A percentile compares a stretch with the other conserved stretches of the same genome.
phyloP scores from a whole-genome alignment of 1,284 basidiomycete genomes.

The Phylloporus gajari region DNA sequence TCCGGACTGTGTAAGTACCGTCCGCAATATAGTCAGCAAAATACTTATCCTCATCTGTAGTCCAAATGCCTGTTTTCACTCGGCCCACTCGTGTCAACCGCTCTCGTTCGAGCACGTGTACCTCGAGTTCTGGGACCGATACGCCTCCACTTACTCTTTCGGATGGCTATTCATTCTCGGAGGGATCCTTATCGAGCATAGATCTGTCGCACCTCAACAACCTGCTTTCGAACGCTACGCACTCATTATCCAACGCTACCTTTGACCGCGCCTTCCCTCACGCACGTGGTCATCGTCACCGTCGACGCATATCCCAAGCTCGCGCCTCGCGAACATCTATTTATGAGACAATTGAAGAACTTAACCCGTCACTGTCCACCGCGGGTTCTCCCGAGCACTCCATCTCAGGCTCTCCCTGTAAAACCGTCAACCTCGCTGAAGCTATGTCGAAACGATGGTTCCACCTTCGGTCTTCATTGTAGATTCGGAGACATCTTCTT shows the following conservation, averaged over 20 bases:
- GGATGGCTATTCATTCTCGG: constrained; percentile 62
- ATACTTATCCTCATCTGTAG: constrained; percentile 42
- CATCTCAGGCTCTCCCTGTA: neutral
- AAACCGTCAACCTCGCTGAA: constrained; percentile 35
- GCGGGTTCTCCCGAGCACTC: constrained; percentile 19
- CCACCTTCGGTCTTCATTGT: too few species aligned
- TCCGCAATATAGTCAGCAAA: neutral
- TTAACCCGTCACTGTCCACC: constrained; percentile 54
- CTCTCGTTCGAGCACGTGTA: constrained; percentile 74
- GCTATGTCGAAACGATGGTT: constrained; percentile 43
- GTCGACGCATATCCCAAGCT: constrained; percentile 71
- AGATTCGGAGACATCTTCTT: constrained; percentile 56
- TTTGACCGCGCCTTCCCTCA: constrained; percentile 56
- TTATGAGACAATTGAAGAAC: constrained; percentile 81
- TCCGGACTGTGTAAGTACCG: constrained; percentile 61
- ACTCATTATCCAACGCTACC: constrained; percentile 39
- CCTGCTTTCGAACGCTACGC: constrained; percentile 61
- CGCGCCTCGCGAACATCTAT: constrained; percentile 72
- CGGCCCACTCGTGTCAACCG: constrained; percentile 63
- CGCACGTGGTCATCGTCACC: constrained; percentile 72
- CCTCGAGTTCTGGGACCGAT: constrained; percentile 66
- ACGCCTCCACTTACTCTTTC: constrained; percentile 76
- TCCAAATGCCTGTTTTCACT: constrained; percentile 65
- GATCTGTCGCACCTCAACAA: constrained; percentile 70
- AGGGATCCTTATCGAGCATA: constrained; percentile 78